Base-by-base conservation (phyloP, 2,329 filamentous ascomycete species). In the Aspergillus eucalypticola region DNA sequence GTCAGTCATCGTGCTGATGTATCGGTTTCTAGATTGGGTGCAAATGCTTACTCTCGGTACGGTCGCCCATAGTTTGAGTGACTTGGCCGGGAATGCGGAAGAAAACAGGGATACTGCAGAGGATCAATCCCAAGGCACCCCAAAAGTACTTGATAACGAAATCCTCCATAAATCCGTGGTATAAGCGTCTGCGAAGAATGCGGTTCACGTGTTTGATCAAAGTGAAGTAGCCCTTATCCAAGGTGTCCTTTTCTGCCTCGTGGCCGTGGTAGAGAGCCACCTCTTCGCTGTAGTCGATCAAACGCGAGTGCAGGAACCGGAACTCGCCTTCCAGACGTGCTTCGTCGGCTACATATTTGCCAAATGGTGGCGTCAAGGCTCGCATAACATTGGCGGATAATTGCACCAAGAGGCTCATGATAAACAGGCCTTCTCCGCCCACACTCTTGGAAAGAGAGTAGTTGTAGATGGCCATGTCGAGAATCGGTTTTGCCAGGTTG, bases 111-210 rank as follows among this genome's bases (percentile, higher is more conserved):
- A 96, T 88, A 75, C 92, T 96, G 81, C 95, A 99, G 8, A 99
- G 87, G 64, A 96, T 77, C 65, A 99, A 83, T 1, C 95, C 95
- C 46, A 99, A 77, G 2, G 95, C 94, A 42, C 95, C 95, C 95
- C 95, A 99, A 78, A 98, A 95, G 75, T 99, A 99, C 77, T 99
- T 99, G 78, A 99, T 96, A 60, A 98, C 92, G 76, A 97, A 99
- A 76, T 99, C 95, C 75, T 99, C 95, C 94, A 98, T 97, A 71
- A 99, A 89, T n/a, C 93, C 94, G 75, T 99, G 94, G 76, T 98
- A 98, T 75, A 99, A 90, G 52, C 95, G 87, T 63, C 91, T 84
- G 41, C 93, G 86, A 63, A 99, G 79, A 66, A 98, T 97, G 71
- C 96, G 89, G 76, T 99, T 99, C 73, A 99, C 94, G 78, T 99